Percentiles rank a stretch among this genome's conserved stretches.
Conservation (phyloP, 805 yeast species). For the Nakazawaea pomicola region DNA sequence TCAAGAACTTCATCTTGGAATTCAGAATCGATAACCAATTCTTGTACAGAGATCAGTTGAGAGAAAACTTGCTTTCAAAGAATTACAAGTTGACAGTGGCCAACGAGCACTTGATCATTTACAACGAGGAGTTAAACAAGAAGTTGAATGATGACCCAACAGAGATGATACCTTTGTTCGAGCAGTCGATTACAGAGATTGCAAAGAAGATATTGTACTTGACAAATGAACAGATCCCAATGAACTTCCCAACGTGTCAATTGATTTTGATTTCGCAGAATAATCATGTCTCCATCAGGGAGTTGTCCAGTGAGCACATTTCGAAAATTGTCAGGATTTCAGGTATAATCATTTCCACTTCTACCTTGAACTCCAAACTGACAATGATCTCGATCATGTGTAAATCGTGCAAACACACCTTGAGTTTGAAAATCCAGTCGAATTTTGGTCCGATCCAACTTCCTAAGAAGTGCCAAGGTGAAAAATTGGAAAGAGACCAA, state of each 20-base stretch:
- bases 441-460: slow-evolving; percentile 68
- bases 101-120: slow-evolving; percentile 79
- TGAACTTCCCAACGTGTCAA: slow-evolving; percentile 76
- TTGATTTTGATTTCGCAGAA: slow-evolving; percentile 71
- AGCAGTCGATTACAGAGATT: slow-evolving; percentile 76
- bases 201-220: slow-evolving; percentile 67
- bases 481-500: slow-evolving; percentile 42
- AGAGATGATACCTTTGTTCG: slow-evolving; percentile 83
- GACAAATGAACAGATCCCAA: slow-evolving; percentile 45
- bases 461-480: slow-evolving; percentile 63
- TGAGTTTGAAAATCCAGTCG: slow-evolving; percentile 52
- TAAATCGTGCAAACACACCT: slow-evolving; percentile 79
- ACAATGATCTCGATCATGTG: slow-evolving; percentile 81
- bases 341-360: slow-evolving; percentile 89
- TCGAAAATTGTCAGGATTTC: slow-evolving; percentile 86
- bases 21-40: slow-evolving; percentile 80
- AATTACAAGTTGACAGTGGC: slow-evolving; percentile 70
- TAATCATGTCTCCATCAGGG: slow-evolving; percentile 67
- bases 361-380: slow-evolving; percentile 84
- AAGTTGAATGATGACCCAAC: slow-evolving; percentile 80
- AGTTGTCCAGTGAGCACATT: slow-evolving; percentile 81
- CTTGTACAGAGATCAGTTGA: slow-evolving; percentile 83
- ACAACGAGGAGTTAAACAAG: slow-evolving; percentile 85
- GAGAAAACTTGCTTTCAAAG: slow-evolving; percentile 79
- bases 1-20: slow-evolving; percentile 77